Evolutionary conservation across 1,284 basidiomycete species (phyloP), one percentile per base, ranked within the genome.

Genomic region (Ustilago crameri): DNA sequence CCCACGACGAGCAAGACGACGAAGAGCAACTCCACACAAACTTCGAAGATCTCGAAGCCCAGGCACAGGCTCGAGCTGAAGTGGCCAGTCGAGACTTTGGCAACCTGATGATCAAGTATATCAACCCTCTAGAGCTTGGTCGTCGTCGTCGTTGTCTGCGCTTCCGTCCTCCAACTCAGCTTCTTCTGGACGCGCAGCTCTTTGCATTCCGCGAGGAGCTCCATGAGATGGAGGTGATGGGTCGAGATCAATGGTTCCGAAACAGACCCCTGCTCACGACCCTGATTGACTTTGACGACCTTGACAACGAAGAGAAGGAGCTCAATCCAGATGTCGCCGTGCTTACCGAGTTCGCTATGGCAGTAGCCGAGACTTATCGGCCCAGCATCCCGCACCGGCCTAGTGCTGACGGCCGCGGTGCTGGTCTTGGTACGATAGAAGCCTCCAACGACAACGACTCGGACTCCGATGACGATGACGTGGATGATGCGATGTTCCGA

Each of bases 31-130:
- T 41, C 3, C 9, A 41, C 14, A 40, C 24, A 17, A 42, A 32
- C 3, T 51, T 41, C n/a, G 49, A 51, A 9, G 49, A 40, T 23
- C 41, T 42, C 41, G 41, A 42, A 5, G 41, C 20, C 22, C 41
- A 42, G 41, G 22, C 9, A 23, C 10, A 2, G 5, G 17, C 22
- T 14, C 3, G 41, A 20, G 3, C 40, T 2, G 7, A 3, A 9
- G 1, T n/a, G 9, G 56, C 56, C 10, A 17, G 8, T 23, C 4
- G 17, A 1, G 40, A 53, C 14, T 44, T 15, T 26, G 18, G 15
- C 18, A 22, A 32, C 4, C 32, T 37, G 35, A 14, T 37, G 35
- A n/a, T 14, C 12, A 37, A 37, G 14, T 15, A 23, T 14, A 9
- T 23, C 4, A 42, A 22, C 1, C 10, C 41, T 23, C 12, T 20